Evolutionary conservation across 2,329 filamentous ascomycete genomes (phyloP).

Genomic region (Ophiostoma sp.): DNA sequence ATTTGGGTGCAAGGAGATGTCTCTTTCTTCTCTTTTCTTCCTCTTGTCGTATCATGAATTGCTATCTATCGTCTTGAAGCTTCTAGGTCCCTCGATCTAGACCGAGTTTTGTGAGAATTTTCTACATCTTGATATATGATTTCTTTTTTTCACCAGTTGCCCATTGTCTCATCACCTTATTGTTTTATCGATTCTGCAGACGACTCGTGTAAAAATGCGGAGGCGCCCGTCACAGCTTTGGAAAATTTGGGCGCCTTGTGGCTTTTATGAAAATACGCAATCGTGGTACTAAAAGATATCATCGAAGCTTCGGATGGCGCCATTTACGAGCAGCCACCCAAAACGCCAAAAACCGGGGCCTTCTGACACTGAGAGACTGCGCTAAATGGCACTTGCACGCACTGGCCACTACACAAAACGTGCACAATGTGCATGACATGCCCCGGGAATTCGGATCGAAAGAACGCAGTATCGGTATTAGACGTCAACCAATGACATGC

Average conservation of each 20-base stretch:
- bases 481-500: not conserved
- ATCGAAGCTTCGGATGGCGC: not conserved
- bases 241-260: not conserved
- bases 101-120: not conserved
- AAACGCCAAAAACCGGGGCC: not conserved
- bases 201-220: not conserved
- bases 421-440: not conserved
- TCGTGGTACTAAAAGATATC: conserved; percentile 9
- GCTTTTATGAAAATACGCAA: not conserved
- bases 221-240: not conserved
- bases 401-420: not conserved
- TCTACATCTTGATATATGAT: not conserved
- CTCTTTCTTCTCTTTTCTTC: not conserved
- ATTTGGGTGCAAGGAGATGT: not conserved
- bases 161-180: not conserved
- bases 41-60: not conserved
- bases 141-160: not conserved
- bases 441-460: not conserved
- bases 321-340: not conserved
- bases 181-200: not conserved
- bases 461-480: not conserved
- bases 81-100: not conserved
- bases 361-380: not conserved
- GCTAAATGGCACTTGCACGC: not conserved
- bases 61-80: not conserved